Evolutionary conservation across 1,284 basidiomycete genomes (phyloP).

Genomic region (Rhodotorula glutinis): DNA sequence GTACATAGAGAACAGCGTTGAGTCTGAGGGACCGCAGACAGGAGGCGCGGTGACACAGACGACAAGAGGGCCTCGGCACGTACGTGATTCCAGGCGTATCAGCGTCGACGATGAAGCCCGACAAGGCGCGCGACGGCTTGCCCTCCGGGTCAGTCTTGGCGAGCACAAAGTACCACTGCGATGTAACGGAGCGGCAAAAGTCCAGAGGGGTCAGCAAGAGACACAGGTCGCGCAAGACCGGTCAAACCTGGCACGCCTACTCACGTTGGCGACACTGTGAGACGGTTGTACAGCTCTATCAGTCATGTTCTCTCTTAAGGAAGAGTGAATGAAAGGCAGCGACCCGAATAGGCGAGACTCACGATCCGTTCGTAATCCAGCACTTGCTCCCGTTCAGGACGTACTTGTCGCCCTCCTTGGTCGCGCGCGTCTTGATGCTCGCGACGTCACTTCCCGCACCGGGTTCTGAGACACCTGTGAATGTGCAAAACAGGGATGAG

Average conservation of each 20-base stretch:
- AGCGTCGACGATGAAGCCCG: constrained; percentile 58
- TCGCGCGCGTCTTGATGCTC: constrained; percentile 53
- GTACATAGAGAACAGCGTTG: too few relatives aligned
- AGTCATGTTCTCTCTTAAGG: background rate
- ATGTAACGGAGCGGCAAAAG: too few relatives aligned
- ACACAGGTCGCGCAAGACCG: background rate
- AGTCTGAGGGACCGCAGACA: too few relatives aligned
- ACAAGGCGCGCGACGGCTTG: constrained; percentile 54
- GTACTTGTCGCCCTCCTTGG: constrained; percentile 56
- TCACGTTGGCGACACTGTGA: constrained; percentile 22
- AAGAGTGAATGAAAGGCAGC: background rate
- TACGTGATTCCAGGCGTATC: constrained; percentile 52
- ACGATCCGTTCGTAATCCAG: constrained; percentile 48
- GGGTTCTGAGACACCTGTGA: constrained; percentile 50
- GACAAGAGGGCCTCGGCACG: too few relatives aligned
- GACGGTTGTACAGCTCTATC: background rate
- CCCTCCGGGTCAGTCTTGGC: constrained; percentile 55
- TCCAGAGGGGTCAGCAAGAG: too few relatives aligned
- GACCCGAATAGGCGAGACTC: background rate
- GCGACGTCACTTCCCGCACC: constrained; percentile 58
- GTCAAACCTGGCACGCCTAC: background rate
- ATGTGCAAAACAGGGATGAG: too few relatives aligned
- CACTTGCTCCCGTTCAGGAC: constrained; percentile 56
- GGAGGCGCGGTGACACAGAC: too few relatives aligned
- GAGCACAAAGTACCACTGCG: constrained; percentile 55